phyloP scores from a whole-genome alignment of 352 stramenopile genomes.

The Phytophthora ramorum region DNA sequence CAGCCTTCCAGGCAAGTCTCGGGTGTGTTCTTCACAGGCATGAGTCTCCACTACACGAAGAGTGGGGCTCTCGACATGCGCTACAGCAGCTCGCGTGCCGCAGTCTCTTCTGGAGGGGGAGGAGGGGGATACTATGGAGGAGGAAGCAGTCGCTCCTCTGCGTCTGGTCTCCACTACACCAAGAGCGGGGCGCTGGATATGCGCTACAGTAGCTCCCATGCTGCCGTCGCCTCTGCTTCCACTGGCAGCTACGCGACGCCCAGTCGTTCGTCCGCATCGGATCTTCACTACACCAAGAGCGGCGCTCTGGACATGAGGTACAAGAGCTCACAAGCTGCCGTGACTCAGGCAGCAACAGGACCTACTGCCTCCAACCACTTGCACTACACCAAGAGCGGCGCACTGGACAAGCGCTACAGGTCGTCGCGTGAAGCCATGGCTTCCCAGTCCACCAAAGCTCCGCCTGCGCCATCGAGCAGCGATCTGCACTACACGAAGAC shows the following conservation, averaged over 20 bases:
- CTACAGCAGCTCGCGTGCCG: conserved; percentile 27
- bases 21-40: neutral
- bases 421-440: too few species aligned
- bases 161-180: neutral
- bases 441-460: too few species aligned
- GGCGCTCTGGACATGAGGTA: conserved; percentile 36
- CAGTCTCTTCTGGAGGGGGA: neutral
- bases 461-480: neutral
- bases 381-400: conserved; percentile 34
- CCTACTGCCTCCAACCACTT: conserved; percentile 1
- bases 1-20: neutral
- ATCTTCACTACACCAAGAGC: conserved; percentile 35
- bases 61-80: conserved; percentile 35
- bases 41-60: conserved; percentile 37
- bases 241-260: conserved; percentile 6
- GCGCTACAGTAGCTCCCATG: conserved; percentile 31
- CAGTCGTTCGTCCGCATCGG: conserved; percentile 9
- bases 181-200: conserved; percentile 30
- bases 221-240: conserved; percentile 1
- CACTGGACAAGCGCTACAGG: conserved; percentile 16
- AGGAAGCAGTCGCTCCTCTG: neutral
- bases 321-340: conserved; percentile 22
- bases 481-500: conserved; percentile 32
- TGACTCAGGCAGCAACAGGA: conserved; percentile 8
- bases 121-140: neutral